Conservation (phyloP, 306 rosid species). For the Corylus avellana region DNA sequence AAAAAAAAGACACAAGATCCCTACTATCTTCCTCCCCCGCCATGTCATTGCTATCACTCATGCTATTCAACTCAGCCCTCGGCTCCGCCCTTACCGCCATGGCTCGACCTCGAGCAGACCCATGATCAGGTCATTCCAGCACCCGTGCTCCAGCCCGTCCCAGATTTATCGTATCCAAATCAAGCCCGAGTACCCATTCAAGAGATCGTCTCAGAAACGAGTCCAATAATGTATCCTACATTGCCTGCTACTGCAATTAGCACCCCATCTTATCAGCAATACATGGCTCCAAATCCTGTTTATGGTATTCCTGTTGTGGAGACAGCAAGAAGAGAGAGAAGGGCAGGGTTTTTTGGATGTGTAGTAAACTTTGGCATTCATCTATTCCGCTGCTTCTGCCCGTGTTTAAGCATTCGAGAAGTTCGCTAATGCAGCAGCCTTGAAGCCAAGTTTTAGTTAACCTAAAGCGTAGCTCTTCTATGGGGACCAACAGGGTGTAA, state of each 20-base stretch:
- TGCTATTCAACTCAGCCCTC: constrained; percentile 46
- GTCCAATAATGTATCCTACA: neutral
- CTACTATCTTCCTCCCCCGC: constrained; percentile 20
- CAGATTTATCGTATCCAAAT: constrained; percentile 17
- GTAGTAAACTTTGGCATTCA: constrained; percentile 35
- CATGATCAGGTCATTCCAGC: constrained; percentile 34
- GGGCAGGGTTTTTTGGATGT: constrained; percentile 33
- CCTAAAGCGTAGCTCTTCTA: neutral
- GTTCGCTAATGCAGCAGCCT: neutral
- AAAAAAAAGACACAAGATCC: constrained; percentile 34
- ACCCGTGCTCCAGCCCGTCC: constrained; percentile 9
- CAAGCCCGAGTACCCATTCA: constrained; percentile 17
- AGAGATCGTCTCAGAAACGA: neutral
- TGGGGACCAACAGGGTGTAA: neutral
- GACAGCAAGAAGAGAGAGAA: constrained; percentile 23
- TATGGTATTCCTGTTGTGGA: constrained; percentile 50
- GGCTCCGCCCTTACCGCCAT: constrained; percentile 76
- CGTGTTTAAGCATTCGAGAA: constrained; percentile 51
- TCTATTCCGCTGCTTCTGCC: constrained; percentile 53
- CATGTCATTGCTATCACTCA: constrained; percentile 29
- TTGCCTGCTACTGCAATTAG: neutral
- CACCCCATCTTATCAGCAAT: constrained; percentile 45
- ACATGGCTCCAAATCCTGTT: constrained; percentile 45
- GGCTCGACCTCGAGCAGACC: constrained; percentile 42
- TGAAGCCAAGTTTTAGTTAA: neutral